Evolutionary conservation across 331 rosid genomes (phyloP).

Genomic region (Stylosanthes scabra): DNA sequence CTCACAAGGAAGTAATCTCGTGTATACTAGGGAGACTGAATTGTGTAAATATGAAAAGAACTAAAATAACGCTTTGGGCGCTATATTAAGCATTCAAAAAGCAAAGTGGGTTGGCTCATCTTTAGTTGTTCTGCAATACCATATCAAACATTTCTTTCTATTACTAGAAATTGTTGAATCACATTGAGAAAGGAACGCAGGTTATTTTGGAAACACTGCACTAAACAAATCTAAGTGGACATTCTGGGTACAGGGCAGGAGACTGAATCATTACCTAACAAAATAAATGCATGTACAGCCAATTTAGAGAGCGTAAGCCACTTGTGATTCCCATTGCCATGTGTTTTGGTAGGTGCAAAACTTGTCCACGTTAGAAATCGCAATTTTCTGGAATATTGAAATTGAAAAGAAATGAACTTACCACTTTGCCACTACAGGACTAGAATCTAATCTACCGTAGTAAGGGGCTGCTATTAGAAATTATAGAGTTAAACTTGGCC

Average conservation of each 20-base stretch:
- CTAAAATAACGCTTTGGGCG: not conserved
- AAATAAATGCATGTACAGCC: not conserved
- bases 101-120: constrained; percentile 1
- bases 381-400: no score
- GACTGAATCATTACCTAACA: not conserved
- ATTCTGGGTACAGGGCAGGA: no score
- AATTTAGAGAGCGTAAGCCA: not conserved
- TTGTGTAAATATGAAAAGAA: not conserved
- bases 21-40: constrained; percentile 1
- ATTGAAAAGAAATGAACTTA: not conserved
- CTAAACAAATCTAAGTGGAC: no score
- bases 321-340: not conserved
- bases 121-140: constrained; percentile 12
- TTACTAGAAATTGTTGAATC: constrained; percentile 27
- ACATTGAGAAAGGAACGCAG: not conserved
- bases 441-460: not conserved
- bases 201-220: no score
- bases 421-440: not conserved
- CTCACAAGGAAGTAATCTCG: constrained; percentile 36
- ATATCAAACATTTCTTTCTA: constrained; percentile 10
- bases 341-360: not conserved
- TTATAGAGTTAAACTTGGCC: not conserved
- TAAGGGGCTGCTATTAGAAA: not conserved
- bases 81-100: constrained; percentile 31
- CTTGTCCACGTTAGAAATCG: not conserved